Conservation (phyloP, 1,284 basidiomycete genomes). For the Anthracocystis panici-leucophaei region DNA sequence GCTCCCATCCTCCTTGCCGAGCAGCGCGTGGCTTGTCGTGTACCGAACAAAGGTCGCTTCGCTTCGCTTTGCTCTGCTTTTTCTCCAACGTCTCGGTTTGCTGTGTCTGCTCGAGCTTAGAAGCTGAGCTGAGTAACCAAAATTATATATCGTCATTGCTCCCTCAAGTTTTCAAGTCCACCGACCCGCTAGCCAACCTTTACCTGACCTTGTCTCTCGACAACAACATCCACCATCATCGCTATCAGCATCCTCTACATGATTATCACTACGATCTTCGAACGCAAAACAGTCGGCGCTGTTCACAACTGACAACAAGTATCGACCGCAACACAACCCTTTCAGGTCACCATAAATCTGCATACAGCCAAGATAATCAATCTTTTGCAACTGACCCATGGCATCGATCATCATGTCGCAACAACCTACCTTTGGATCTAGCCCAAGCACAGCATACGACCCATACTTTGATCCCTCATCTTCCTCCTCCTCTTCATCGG, state of each 20-base stretch:
- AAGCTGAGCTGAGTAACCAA: slow-evolving; percentile 1
- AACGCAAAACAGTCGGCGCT: background rate
- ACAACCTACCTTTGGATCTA: slow-evolving; percentile 10
- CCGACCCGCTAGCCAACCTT: background rate
- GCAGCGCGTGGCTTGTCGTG: slow-evolving; percentile 6
- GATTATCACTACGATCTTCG: background rate
- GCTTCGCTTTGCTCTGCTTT: background rate
- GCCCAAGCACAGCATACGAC: slow-evolving; percentile 19
- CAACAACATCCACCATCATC: background rate
- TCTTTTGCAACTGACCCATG: slow-evolving; percentile 5
- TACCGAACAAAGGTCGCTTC: background rate
- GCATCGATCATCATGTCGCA: slow-evolving; percentile 27
- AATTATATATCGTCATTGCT: slow-evolving; percentile 6
- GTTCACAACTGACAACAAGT: background rate
- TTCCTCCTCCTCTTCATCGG: slow-evolving; percentile 19
- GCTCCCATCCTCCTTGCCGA: background rate
- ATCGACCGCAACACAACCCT: background rate
- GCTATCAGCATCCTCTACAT: background rate
- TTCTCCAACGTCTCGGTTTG: background rate
- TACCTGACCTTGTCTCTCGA: background rate
- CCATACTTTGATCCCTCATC: slow-evolving; percentile 20
- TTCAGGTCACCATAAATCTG: background rate
- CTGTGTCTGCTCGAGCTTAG: background rate
- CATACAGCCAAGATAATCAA: background rate
- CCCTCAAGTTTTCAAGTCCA: background rate